These are phyloP conservation scores for Biscogniauxia marginata DNA, from an alignment of 2,329 filamentous ascomycete species.

Conservation along the genomic window DNA sequence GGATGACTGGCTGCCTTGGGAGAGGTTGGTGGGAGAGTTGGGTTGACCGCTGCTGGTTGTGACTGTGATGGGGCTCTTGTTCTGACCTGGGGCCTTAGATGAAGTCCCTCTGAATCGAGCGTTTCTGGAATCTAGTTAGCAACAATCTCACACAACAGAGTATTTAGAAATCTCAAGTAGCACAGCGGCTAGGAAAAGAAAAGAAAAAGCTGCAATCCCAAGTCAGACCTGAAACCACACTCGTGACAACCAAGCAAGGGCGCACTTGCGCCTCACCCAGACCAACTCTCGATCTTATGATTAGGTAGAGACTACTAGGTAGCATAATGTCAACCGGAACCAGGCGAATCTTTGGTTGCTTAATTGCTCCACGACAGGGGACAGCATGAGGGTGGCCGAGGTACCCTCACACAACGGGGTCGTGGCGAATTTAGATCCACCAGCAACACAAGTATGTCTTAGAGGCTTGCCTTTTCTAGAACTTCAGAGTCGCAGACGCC, in stretches of 20 bases:
- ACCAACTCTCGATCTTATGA: slow-evolving; percentile 1
- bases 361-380: neutral
- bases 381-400: neutral
- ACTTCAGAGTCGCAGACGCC: neutral
- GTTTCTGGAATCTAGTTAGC: slow-evolving; percentile 43
- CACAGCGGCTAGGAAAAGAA: slow-evolving; percentile 4
- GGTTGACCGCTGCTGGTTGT: slow-evolving; percentile 48
- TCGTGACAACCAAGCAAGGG: slow-evolving; percentile 4
- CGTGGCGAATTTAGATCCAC: neutral
- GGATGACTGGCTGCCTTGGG: slow-evolving; percentile 52
- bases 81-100: slow-evolving; percentile 49
- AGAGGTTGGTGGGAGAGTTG: slow-evolving; percentile 43
- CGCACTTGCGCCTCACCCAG: slow-evolving; percentile 15
- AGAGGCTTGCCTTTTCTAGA: neutral
- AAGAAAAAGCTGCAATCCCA: neutral
- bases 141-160: slow-evolving; percentile 12
- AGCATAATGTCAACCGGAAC: neutral
- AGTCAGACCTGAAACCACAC: slow-evolving; percentile 8
- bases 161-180: neutral
- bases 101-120: slow-evolving; percentile 58
- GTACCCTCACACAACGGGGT: neutral
- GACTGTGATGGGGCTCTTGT: slow-evolving; percentile 52
- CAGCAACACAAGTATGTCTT: neutral
- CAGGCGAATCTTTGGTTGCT: neutral
- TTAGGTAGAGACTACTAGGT: neutral